Percentiles rank a stretch among this genome's conserved stretches.
phyloP scores from a whole-genome alignment of 129 eudicot species.

The Centrapalus pauciflorus region DNA sequence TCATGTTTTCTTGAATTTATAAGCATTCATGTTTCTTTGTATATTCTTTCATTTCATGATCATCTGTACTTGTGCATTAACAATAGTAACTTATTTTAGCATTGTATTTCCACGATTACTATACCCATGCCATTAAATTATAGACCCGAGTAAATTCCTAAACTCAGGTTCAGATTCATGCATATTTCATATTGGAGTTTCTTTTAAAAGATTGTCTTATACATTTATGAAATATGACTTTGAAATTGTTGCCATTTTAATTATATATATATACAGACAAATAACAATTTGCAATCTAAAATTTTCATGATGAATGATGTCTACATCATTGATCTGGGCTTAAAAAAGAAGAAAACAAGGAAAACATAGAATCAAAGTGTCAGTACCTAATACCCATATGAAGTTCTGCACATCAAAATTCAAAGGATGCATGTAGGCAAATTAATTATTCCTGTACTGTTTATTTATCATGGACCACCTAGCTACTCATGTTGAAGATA shows the following conservation, averaged over 20 bases:
- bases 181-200: not conserved
- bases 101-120: not conserved
- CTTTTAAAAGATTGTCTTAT: not conserved
- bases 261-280: not conserved
- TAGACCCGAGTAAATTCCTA: not conserved
- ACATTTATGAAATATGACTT: not conserved
- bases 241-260: not conserved
- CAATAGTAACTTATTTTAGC: not conserved
- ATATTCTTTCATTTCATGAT: not conserved
- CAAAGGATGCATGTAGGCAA: conserved; percentile 4
- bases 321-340: conserved; percentile 16
- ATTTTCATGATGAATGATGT: conserved; percentile 13
- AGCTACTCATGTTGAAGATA: not conserved
- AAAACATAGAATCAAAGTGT: conserved; percentile 25
- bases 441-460: not conserved
- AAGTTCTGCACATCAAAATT: conserved; percentile 4
- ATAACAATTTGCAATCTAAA: not conserved
- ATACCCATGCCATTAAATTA: not conserved
- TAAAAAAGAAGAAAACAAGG: not conserved
- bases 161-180: conserved; percentile 3
- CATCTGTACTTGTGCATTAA: not conserved
- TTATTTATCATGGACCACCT: conserved; percentile 22
- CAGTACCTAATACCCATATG: conserved; percentile 28
- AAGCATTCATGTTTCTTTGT: not conserved
- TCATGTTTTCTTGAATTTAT: not conserved